Evolutionary conservation across 208 protist species (phyloP).

Genomic region (Phytomonas francai): DNA sequence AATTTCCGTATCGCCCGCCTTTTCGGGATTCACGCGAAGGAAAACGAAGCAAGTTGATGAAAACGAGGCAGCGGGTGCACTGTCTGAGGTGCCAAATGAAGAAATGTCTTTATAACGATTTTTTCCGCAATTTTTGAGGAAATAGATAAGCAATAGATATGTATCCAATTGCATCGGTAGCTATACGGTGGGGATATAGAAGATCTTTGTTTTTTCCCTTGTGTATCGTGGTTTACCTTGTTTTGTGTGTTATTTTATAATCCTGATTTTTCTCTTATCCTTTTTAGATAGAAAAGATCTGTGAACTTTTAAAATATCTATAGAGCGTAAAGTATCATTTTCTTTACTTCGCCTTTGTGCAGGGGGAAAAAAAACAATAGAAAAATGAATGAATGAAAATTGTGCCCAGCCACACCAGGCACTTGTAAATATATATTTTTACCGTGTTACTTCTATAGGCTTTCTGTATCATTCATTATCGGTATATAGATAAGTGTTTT

Average conservation of each 20-base stretch:
- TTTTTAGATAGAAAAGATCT: slow-evolving; percentile 8
- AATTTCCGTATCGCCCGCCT: neutral
- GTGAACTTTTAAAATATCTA: neutral
- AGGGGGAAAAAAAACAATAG: too few relatives aligned
- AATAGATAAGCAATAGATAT: neutral
- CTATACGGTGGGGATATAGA: neutral
- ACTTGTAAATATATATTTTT: neutral
- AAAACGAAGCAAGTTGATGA: neutral
- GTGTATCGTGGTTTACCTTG: neutral
- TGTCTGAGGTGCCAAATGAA: neutral
- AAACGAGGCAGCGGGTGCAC: neutral
- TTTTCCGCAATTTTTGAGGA: neutral
- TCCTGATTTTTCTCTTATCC: neutral
- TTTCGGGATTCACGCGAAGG: neutral
- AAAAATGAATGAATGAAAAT: neutral
- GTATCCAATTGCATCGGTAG: neutral
- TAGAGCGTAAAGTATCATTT: neutral
- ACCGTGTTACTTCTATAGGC: neutral
- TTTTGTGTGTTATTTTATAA: neutral
- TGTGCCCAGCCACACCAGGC: neutral
- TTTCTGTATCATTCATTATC: neutral
- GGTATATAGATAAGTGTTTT: neutral
- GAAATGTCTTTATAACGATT: neutral
- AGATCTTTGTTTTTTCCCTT: slow-evolving; percentile 3
- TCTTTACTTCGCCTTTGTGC: neutral